Evolutionary conservation across 331 rosid species (phyloP).

Genomic region (Pyrus hybrid): DNA sequence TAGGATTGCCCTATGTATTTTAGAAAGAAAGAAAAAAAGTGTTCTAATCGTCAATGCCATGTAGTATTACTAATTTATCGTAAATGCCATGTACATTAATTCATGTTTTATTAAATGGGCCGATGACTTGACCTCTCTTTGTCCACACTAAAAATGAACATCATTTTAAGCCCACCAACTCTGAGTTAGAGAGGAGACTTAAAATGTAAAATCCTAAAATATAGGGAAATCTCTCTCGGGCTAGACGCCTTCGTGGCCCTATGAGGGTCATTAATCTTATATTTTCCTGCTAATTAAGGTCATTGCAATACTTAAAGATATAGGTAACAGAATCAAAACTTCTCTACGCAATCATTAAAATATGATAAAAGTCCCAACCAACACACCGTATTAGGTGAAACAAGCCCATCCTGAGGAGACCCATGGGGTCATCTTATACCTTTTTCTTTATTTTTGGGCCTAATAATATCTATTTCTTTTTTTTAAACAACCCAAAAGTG

Average conservation of each 20-base stretch:
- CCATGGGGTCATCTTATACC: neutral
- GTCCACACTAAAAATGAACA: neutral
- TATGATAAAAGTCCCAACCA: neutral
- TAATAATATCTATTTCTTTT: neutral
- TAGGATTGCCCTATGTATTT: neutral
- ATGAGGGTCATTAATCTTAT: neutral
- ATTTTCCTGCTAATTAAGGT: neutral
- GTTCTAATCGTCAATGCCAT: neutral
- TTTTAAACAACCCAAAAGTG: neutral
- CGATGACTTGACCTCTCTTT: neutral
- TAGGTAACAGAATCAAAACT: neutral
- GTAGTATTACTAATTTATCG: too few relatives aligned
- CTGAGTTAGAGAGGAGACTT: too few relatives aligned
- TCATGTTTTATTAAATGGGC: neutral
- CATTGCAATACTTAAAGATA: neutral
- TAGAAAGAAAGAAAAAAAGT: neutral
- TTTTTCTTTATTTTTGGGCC: neutral
- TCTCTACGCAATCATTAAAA: neutral
- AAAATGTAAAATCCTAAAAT: too few relatives aligned
- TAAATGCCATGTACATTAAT: too few relatives aligned
- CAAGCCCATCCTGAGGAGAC: constrained; percentile 5
- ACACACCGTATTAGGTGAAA: constrained; percentile 2
- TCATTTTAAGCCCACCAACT: neutral
- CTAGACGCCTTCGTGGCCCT: neutral
- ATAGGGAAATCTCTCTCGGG: neutral